Evolutionary conservation across 2,329 filamentous ascomycete genomes (phyloP).

Genomic region (Beauveria brongniartii): DNA sequence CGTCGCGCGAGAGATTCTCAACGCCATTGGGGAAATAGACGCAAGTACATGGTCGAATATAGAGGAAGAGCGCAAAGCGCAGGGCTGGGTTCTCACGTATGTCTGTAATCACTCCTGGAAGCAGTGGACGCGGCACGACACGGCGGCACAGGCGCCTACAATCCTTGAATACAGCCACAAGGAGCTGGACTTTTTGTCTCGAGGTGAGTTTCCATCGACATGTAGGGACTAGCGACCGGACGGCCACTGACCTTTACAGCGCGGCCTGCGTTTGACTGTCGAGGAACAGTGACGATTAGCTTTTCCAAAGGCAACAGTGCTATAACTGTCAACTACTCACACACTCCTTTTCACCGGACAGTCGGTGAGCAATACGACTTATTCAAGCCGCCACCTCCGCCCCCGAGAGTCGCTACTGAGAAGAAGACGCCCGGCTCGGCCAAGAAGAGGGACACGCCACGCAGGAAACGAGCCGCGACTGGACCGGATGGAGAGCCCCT

Average conservation of each 20-base stretch:
- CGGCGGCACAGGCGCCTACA: slow-evolving; percentile 27
- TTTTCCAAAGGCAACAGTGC: slow-evolving; percentile 40
- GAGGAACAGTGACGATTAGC: slow-evolving; percentile 40
- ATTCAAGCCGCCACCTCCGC: slow-evolving; percentile 36
- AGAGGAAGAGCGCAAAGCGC: slow-evolving; percentile 33
- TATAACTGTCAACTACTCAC: slow-evolving; percentile 47
- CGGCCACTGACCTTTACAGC: slow-evolving; percentile 24
- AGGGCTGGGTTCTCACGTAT: slow-evolving; percentile 48
- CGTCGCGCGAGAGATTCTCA: slow-evolving; percentile 41
- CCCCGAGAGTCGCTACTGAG: slow-evolving; percentile 14
- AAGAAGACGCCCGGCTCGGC: slow-evolving; percentile 18
- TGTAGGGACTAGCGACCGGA: not conserved
- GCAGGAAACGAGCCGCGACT: not conserved
- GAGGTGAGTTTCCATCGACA: slow-evolving; percentile 5
- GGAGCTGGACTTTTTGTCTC: slow-evolving; percentile 29
- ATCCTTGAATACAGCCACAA: slow-evolving; percentile 43
- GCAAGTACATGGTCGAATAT: slow-evolving; percentile 40
- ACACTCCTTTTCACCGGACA: slow-evolving; percentile 49
- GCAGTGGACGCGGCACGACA: slow-evolving; percentile 41
- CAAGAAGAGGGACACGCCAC: slow-evolving; percentile 3
- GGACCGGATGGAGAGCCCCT: not conserved
- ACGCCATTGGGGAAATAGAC: slow-evolving; percentile 35
- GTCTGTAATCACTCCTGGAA: slow-evolving; percentile 44
- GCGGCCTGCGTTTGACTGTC: slow-evolving; percentile 52
- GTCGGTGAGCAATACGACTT: slow-evolving; percentile 41